Base-by-base conservation (phyloP, 371 early-diverging fungal species). In the Basidiobolus meristosporus region DNA sequence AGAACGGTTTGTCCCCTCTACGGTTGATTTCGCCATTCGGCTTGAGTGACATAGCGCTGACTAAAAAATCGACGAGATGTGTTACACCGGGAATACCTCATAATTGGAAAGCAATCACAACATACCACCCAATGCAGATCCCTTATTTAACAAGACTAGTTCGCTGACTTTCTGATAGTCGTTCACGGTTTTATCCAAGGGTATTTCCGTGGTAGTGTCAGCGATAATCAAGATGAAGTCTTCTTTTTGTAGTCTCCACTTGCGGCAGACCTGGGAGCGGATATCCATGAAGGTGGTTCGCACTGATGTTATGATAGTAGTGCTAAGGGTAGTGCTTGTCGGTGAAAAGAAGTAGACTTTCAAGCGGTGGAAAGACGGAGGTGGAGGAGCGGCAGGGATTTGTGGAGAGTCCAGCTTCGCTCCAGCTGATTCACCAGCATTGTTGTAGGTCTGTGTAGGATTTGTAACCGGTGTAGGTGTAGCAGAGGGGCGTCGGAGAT, bases 11-110 rank as follows among this genome's bases (percentile, higher is more conserved):
- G 20, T 10, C n/a, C 3, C 10, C 32, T 14, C 14, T 33, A 26
- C 17, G 36, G 5, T 23, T 41, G 40, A 30, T 36, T 40, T 34
- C 46, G 35, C 7, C 15, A 29, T 12, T 39, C 18, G n/a, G 26
- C 4, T 39, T 39, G 16, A 16, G 17, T 9, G 26, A 26, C 26
- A 26, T 26, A 9, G 26, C 26, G 26, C 26, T 26, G 9, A 26
- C 26, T 26, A 9, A 9, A 9, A 26, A 26, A 26, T 26, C 9
- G 9, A 3, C 3, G 9, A 3, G 9, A 5, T 9, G 9, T 26
- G 26, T 26, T 26, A 26, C 26, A 26, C 9, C 26, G 9, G n/a
- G n/a, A 26, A 26, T 26, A 3, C 3, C 9, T 26, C 26, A 9
- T 3, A 26, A 26, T 26, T 5, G 26, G 26, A 26, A 5, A 26